A percentile compares a stretch with the other conserved stretches of the same genome.
Evolutionary conservation across 306 rosid genomes (phyloP).

Genomic region (Glycyrrhiza uralensis): DNA sequence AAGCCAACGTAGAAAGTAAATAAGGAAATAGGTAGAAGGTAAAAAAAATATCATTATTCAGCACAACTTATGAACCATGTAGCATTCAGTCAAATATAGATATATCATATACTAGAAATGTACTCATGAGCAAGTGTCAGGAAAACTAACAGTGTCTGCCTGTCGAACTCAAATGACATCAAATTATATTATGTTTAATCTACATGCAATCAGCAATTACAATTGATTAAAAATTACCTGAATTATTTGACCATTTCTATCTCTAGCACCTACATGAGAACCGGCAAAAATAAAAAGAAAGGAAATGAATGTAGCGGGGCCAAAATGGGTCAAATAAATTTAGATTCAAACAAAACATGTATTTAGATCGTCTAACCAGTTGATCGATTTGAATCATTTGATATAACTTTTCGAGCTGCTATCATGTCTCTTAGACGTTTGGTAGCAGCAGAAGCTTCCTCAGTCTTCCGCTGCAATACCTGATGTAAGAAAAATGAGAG

Average conservation of each 20-base stretch:
- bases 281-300: slow-evolving; percentile 4
- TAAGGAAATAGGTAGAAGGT: not conserved
- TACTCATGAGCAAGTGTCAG: not conserved
- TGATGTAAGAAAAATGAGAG: slow-evolving; percentile 28
- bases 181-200: not conserved
- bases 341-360: slow-evolving; percentile 1
- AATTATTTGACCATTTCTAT: slow-evolving; percentile 35
- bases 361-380: slow-evolving; percentile 41
- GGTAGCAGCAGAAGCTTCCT: slow-evolving; percentile 71
- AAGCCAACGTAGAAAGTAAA: not conserved
- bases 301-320: not conserved
- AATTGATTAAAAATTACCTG: slow-evolving; percentile 53
- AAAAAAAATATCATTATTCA: not conserved
- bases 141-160: not conserved
- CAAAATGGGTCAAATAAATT: not conserved
- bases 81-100: not conserved
- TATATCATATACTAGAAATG: not conserved
- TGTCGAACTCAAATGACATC: not conserved
- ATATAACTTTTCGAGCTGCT: slow-evolving; percentile 60
- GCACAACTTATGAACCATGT: not conserved
- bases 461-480: slow-evolving; percentile 91
- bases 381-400: slow-evolving; percentile 43
- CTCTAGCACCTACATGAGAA: slow-evolving; percentile 56
- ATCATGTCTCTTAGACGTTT: slow-evolving; percentile 63
- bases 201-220: slow-evolving; percentile 12